A percentile compares a stretch with the other conserved stretches of the same genome.
Evolutionary conservation across 352 stramenopile genomes (phyloP).

Genomic region (Globisporangium viniferum): DNA sequence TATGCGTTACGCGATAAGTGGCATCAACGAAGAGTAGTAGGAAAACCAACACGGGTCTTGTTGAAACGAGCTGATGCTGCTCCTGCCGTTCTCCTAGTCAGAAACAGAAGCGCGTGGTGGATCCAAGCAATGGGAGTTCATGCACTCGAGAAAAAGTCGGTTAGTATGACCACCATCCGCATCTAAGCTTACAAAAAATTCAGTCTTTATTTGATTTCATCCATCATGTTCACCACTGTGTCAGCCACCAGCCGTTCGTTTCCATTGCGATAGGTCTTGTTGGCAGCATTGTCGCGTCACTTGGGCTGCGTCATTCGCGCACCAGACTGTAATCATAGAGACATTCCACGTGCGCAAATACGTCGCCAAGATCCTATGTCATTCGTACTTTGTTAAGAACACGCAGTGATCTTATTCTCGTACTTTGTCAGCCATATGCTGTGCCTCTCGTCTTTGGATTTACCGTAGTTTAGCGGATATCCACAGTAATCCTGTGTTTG

Average conservation of each 20-base stretch:
- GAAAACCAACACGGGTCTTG: slow-evolving; percentile 3
- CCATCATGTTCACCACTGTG: not conserved
- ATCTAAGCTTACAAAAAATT: slow-evolving; percentile 11
- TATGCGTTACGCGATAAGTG: slow-evolving; percentile 16
- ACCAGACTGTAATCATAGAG: not conserved
- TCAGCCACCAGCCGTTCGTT: not conserved
- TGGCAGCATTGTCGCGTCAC: not conserved
- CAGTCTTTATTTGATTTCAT: slow-evolving; percentile 13
- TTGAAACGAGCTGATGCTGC: not conserved
- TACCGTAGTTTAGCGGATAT: not conserved
- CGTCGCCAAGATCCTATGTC: not conserved
- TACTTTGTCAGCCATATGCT: slow-evolving; percentile 19
- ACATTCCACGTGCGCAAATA: not conserved
- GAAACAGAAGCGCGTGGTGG: not conserved
- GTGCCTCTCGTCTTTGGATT: not conserved
- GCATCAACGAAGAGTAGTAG: slow-evolving; percentile 1
- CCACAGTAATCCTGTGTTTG: slow-evolving; percentile 13
- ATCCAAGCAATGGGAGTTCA: not conserved
- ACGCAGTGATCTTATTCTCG: slow-evolving; percentile 7
- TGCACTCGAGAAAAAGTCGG: slow-evolving; percentile 3
- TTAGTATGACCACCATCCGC: not conserved
- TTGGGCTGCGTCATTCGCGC: not conserved
- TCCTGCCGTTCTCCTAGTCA: not conserved
- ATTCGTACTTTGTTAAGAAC: not conserved
- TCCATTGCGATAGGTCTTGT: not conserved